Base-by-base conservation (phyloP, 75 land plant genomes). In the Azolla pinnata region DNA sequence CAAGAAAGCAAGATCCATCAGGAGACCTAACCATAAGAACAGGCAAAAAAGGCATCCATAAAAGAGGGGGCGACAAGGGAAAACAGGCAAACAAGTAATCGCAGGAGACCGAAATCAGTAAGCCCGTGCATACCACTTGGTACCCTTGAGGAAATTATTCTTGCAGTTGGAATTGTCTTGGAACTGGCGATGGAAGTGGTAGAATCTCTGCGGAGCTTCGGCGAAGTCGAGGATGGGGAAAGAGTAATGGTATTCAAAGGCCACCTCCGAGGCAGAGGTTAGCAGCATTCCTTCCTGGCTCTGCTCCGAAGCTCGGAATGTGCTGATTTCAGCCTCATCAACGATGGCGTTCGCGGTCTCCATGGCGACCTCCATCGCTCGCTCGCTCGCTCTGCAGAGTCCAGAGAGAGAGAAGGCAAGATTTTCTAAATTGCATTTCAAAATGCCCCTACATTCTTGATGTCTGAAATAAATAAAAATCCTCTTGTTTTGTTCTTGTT, bases 1-100 rank as follows among this genome's bases (percentile, higher is more conserved):
- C 79, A 23, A 95, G 71, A 54, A 95, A 86, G 61, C 85, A 83
- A 10, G 99, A 86, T 3, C 99, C 99, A 72, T 95, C 99, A 21
- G 99, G 96, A 20, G 99, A 95, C 99, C 96, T 89, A 28, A 32
- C 21, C 62, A 70, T 10, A 26, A n/a, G 38, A 31, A 40, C 42
- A 40, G 10, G 32, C 47, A 35, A 18, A 21, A 50, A 33, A 4
- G 12, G 9, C 8, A 17, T 9, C 48, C 28, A 30, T 8, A 18
- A 34, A 40, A 34, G 19, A 60, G 4, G 28, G 32, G 29, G 16
- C 21, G 60, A 57, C 40, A 27, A 14, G 29, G 28, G 20, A 63
- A 29, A 31, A 19, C 40, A 19, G 33, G 10, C 7, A 23, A 59
- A 63, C 16, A 16, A 5, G 0, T 26, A 19, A 18, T 0, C 31